Evolutionary conservation across 768 basidiomycete species (phyloP).

Genomic region (Mycena albidolilacea): DNA sequence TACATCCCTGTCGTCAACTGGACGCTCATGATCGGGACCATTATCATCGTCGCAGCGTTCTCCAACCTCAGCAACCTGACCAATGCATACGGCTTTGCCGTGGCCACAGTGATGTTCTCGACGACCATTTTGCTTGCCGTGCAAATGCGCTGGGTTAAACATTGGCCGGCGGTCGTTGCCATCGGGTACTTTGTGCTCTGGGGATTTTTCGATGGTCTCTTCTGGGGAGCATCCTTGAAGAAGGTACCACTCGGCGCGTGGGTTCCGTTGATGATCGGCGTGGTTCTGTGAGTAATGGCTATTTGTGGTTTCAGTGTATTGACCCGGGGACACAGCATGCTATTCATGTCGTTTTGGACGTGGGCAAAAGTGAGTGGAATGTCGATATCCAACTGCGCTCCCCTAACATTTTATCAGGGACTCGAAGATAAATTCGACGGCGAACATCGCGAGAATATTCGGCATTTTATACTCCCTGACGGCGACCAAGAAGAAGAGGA

Average conservation of each 20-base stretch:
- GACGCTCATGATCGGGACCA: slow-evolving; percentile 66
- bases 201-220: slow-evolving; percentile 79
- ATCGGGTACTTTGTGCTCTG: slow-evolving; percentile 66
- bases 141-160: slow-evolving; percentile 72
- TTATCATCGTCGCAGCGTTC: slow-evolving; percentile 72
- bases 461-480: slow-evolving; percentile 64
- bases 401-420: slow-evolving; percentile 44
- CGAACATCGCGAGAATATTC: slow-evolving; percentile 65
- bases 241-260: slow-evolving; percentile 78
- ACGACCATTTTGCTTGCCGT: slow-evolving; percentile 70
- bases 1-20: slow-evolving; percentile 78
- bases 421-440: slow-evolving; percentile 77
- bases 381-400: background rate
- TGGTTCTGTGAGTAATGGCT: slow-evolving; percentile 56
- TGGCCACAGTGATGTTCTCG: slow-evolving; percentile 76
- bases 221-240: slow-evolving; percentile 75
- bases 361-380: slow-evolving; percentile 67
- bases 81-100: slow-evolving; percentile 76
- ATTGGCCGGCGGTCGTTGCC: slow-evolving; percentile 58
- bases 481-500: slow-evolving; percentile 37
- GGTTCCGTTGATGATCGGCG: slow-evolving; percentile 74
- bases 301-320: background rate
- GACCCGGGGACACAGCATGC: slow-evolving; percentile 45
- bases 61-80: slow-evolving; percentile 67
- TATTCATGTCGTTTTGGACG: slow-evolving; percentile 74